A percentile compares a stretch with the other conserved stretches of the same genome.
These are phyloP conservation scores for Sarocladiaceae sp. DNA, from an alignment of 2,329 filamentous ascomycete genomes.

Conservation along the genomic window DNA sequence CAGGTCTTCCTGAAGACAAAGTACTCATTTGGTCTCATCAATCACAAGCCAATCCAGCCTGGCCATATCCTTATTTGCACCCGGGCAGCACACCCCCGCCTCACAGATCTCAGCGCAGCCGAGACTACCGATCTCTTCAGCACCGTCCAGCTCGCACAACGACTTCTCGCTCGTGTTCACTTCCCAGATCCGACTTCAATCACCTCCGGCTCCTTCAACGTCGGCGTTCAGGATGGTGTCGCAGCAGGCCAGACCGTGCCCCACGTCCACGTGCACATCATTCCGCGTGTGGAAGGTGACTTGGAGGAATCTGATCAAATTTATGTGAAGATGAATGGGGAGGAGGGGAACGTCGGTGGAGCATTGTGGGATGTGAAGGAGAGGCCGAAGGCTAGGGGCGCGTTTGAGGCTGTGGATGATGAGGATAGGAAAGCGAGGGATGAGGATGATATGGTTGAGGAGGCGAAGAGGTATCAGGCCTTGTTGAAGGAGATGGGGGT, in stretches of 20 bases:
- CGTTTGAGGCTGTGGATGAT: slow-evolving; percentile 69
- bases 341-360: slow-evolving; percentile 77
- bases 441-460: slow-evolving; percentile 72
- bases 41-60: slow-evolving; percentile 89
- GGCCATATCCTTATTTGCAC: slow-evolving; percentile 93
- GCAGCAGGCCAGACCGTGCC: slow-evolving; percentile 91
- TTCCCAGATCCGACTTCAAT: slow-evolving; percentile 40
- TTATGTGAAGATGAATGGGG: slow-evolving; percentile 77
- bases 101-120: slow-evolving; percentile 66
- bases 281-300: slow-evolving; percentile 64
- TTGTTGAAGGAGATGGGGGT: slow-evolving; percentile 41
- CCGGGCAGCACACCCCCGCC: slow-evolving; percentile 60
- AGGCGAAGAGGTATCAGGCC: slow-evolving; percentile 64
- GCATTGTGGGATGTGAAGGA: slow-evolving; percentile 56
- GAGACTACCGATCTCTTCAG: slow-evolving; percentile 81
- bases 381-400: slow-evolving; percentile 40
- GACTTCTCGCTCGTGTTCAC: slow-evolving; percentile 62
- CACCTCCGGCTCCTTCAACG: slow-evolving; percentile 67
- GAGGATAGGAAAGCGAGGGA: slow-evolving; percentile 62
- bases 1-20: slow-evolving; percentile 85
- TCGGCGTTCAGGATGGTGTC: slow-evolving; percentile 89
- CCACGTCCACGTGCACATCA: slow-evolving; percentile 90
- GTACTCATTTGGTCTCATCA: slow-evolving; percentile 83
- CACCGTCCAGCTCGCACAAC: slow-evolving; percentile 79
- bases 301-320: slow-evolving; percentile 59